A percentile compares a stretch with the other conserved stretches of the same genome.
phyloP scores from a whole-genome alignment of 2,329 filamentous ascomycete species.

The Cercospora nicotianae region DNA sequence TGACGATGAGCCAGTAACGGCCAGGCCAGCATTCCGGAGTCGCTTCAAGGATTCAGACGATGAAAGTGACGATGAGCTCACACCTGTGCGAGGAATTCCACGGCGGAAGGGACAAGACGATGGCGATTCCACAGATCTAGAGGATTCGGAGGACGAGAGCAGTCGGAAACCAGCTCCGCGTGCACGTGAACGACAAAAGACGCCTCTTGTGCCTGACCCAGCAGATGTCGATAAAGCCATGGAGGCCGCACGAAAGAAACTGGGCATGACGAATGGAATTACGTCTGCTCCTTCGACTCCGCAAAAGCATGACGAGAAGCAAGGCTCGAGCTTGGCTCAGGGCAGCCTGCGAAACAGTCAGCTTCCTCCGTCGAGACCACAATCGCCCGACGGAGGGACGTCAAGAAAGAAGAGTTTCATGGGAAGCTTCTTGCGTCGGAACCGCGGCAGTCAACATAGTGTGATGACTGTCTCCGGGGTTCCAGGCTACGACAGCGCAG shows the following conservation, averaged over 20 bases:
- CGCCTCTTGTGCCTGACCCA: constrained; percentile 35
- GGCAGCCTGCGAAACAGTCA: constrained; percentile 42
- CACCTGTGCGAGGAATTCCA: constrained; percentile 61
- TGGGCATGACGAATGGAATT: constrained; percentile 30
- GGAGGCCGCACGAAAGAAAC: constrained; percentile 37
- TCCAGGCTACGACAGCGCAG: constrained; percentile 10
- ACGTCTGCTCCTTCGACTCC: constrained; percentile 13
- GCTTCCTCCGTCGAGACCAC: constrained; percentile 55
- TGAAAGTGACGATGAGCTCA: constrained; percentile 52
- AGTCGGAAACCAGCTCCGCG: constrained; percentile 29
- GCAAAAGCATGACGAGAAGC: constrained; percentile 25
- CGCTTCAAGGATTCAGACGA: constrained; percentile 53
- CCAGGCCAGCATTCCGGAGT: constrained; percentile 42
- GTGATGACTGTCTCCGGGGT: constrained; percentile 25
- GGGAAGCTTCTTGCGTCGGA: constrained; percentile 39
- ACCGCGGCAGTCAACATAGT: constrained; percentile 32
- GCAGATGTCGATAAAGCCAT: constrained; percentile 43
- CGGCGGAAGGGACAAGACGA: constrained; percentile 56
- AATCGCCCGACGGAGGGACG: constrained; percentile 21
- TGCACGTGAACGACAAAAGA: constrained; percentile 48
- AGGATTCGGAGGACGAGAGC: constrained; percentile 46
- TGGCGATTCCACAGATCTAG: constrained; percentile 57
- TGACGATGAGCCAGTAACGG: constrained; percentile 54
- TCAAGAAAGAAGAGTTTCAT: constrained; percentile 37
- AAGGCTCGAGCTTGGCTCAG: constrained; percentile 39